These are phyloP conservation scores for Nigrospora osmanthi DNA, from an alignment of 2,329 filamentous ascomycete species.

Conservation along the genomic window DNA sequence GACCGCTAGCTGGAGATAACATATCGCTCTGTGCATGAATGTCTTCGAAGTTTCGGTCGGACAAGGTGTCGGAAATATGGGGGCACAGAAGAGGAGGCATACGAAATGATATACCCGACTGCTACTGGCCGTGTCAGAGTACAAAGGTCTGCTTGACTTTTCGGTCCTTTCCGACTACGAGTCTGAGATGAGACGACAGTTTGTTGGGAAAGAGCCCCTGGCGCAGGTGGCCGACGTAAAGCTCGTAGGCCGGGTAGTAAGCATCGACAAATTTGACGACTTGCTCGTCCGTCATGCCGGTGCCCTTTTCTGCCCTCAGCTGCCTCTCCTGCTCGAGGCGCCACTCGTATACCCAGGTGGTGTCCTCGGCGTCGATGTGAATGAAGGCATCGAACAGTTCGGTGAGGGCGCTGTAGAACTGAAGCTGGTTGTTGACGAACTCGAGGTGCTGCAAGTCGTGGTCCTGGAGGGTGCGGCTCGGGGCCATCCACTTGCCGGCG, in stretches of 20 bases:
- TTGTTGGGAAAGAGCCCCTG: conserved; percentile 45
- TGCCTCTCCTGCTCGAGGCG: conserved; percentile 71
- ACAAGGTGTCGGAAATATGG: no score
- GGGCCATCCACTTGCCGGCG: conserved; percentile 42
- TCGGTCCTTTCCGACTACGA: conserved; percentile 54
- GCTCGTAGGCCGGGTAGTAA: conserved; percentile 66
- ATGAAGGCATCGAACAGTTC: conserved; percentile 45
- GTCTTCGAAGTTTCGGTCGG: no score
- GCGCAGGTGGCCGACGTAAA: conserved; percentile 54
- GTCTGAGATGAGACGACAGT: conserved; percentile 47
- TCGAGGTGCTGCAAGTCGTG: conserved; percentile 27
- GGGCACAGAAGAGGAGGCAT: no score
- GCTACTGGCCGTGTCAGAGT: conserved; percentile 26
- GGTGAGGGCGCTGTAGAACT: conserved; percentile 43
- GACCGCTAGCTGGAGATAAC: no score
- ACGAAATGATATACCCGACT: no score
- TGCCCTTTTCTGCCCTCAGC: conserved; percentile 57
- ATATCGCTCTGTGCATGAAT: no score
- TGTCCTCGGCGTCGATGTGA: conserved; percentile 62
- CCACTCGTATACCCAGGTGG: conserved; percentile 76
- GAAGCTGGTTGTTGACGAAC: conserved; percentile 29
- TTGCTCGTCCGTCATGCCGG: conserved; percentile 76
- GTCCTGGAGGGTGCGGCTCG: conserved; percentile 37
- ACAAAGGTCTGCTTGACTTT: conserved; percentile 48
- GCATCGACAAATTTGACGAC: conserved; percentile 66